phyloP scores from a whole-genome alignment of 2,329 filamentous ascomycete genomes.

The Penicillium occitanis region DNA sequence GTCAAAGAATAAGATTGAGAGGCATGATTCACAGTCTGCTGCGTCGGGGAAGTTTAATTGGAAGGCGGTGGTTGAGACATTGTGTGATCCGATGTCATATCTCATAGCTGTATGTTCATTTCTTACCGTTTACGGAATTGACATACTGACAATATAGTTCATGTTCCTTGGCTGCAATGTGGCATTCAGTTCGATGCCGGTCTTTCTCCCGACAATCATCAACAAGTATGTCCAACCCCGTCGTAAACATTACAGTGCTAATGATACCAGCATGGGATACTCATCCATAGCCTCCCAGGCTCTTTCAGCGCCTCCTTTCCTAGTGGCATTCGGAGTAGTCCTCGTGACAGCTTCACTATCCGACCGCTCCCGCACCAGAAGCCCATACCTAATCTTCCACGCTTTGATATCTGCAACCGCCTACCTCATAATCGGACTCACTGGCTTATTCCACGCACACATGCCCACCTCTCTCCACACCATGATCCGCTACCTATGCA shows the following conservation, averaged over 20 bases:
- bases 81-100: conserved; percentile 69
- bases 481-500: conserved; percentile 64
- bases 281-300: conserved; percentile 67
- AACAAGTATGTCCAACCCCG: conserved; percentile 47
- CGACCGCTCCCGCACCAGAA: conserved; percentile 64
- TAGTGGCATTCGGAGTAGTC: conserved; percentile 70
- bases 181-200: conserved; percentile 81
- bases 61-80: conserved; percentile 58
- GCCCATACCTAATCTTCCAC: conserved; percentile 66
- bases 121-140: background rate
- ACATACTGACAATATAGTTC: conserved; percentile 35
- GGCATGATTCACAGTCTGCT: conserved; percentile 30
- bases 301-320: conserved; percentile 77
- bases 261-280: conserved; percentile 63
- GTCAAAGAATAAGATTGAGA: conserved; percentile 44
- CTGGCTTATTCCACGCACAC: conserved; percentile 45
- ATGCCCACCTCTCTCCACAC: conserved; percentile 36
- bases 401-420: conserved; percentile 67
- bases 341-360: conserved; percentile 71
- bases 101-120: conserved; percentile 59
- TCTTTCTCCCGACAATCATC: conserved; percentile 82
- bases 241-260: background rate
- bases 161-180: conserved; percentile 91
- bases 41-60: conserved; percentile 49
- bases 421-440: conserved; percentile 60